Conservation (phyloP, 345 rosid genomes). For the Psidium guajava region DNA sequence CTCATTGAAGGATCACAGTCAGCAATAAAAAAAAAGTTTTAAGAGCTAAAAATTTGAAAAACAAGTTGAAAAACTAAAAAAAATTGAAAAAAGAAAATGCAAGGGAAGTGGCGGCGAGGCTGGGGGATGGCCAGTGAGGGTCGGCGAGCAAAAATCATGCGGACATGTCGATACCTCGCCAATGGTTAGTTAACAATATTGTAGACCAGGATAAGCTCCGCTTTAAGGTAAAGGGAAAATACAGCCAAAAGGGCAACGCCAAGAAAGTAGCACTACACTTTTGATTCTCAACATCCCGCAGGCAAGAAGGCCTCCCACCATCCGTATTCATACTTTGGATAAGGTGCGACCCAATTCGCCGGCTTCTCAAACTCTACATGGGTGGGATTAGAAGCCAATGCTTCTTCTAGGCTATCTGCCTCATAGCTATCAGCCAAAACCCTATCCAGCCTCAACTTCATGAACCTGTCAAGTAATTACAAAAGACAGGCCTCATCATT, state of each 20-base stretch:
- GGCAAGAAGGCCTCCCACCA: constrained; percentile 96
- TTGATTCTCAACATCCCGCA: constrained; percentile 28
- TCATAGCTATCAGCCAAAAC: constrained; percentile 69
- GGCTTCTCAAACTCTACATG: constrained; percentile 67
- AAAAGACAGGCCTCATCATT: not conserved
- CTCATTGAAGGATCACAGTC: no score
- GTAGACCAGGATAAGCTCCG: not conserved
- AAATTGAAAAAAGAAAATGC: no score
- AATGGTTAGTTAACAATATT: not conserved
- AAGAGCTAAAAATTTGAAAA: no score
- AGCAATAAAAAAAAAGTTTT: no score
- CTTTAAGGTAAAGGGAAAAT: not conserved
- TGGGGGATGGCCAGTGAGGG: no score
- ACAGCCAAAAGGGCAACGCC: not conserved
- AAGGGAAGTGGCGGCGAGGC: no score
- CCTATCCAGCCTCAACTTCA: constrained; percentile 93
- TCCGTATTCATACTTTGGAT: constrained; percentile 78
- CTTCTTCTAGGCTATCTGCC: constrained; percentile 63
- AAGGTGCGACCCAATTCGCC: constrained; percentile 85
- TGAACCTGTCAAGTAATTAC: constrained; percentile 44
- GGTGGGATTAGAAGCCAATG: constrained; percentile 65
- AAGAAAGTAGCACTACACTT: constrained; percentile 20
- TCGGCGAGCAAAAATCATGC: not conserved
- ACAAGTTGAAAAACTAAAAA: no score
- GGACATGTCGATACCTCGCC: not conserved